Percentiles rank a stretch among this genome's conserved stretches.
Evolutionary conservation across 2,329 filamentous ascomycete species (phyloP).

Genomic region (Didymella exigua): DNA sequence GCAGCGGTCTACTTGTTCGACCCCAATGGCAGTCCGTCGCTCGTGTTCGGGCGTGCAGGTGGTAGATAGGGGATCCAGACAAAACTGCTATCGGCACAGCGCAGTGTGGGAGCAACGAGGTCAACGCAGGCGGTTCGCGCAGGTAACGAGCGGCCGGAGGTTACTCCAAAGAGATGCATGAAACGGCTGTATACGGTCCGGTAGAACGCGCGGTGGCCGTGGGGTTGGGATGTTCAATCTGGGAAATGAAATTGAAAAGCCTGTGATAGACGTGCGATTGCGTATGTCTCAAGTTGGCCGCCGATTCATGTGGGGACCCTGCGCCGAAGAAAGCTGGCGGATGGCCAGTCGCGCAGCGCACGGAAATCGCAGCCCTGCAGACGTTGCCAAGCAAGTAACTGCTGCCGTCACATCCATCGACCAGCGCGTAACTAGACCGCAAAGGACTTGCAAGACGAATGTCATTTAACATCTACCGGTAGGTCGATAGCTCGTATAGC

Average conservation of each 20-base stretch:
- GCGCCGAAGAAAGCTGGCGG: slow-evolving; percentile 21
- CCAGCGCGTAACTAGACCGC: background rate
- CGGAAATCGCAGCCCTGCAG: slow-evolving; percentile 15
- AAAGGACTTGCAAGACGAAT: background rate
- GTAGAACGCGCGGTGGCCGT: slow-evolving; percentile 1
- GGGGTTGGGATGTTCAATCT: slow-evolving; percentile 3
- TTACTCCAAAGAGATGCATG: slow-evolving; percentile 16
- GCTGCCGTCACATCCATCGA: background rate
- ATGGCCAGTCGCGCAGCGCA: slow-evolving; percentile 15
- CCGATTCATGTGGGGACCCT: slow-evolving; percentile 20
- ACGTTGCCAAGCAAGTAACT: slow-evolving; percentile 4
- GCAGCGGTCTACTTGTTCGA: slow-evolving; percentile 22
- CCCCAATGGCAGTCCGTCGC: slow-evolving; percentile 20
- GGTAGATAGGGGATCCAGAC: slow-evolving; percentile 11
- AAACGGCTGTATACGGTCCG: slow-evolving; percentile 10
- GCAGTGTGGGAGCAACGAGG: slow-evolving; percentile 23
- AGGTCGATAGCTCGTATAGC: slow-evolving; percentile 5
- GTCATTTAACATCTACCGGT: background rate
- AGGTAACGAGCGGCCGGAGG: slow-evolving; percentile 32
- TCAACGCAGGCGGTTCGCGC: slow-evolving; percentile 20
- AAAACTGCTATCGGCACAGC: background rate
- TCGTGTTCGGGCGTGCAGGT: slow-evolving; percentile 2
- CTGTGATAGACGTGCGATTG: slow-evolving; percentile 26
- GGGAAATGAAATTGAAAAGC: slow-evolving; percentile 17
- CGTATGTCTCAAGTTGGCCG: slow-evolving; percentile 24